Evolutionary conservation across 2,329 filamentous ascomycete genomes (phyloP), one percentile per base, ranked within the genome.

Genomic region (Aspergillus thermomutatus): DNA sequence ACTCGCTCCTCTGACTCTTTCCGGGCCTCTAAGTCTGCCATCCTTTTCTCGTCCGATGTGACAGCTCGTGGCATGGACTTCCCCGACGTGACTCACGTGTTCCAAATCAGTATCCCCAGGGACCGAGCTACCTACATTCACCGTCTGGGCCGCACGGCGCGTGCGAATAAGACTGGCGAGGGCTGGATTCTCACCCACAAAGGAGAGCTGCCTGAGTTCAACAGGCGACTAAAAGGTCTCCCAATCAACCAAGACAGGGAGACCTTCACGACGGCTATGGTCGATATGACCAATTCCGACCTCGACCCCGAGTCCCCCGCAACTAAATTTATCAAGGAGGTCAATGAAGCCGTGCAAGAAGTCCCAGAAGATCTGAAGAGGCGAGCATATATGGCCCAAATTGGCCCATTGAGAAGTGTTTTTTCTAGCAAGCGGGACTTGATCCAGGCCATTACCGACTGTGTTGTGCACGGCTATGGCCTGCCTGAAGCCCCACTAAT

Each of bases 41-140:
- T 93, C 55, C 80, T 92, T 48, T 83, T 92, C 69, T 90, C 90
- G 1, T 90, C 89, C 2, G 90, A 93, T 72, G 89, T 93, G 31
- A 90, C 89, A 5, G 89, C 90, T 11, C 82, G 90, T 72, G 90
- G 90, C 63, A 91, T 93, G 87, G 90, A 93, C 70, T 92, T 92
- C 75, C 89, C 89, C 27, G 80, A 85, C 53, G 89, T 92, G 23
- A 89, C 87, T n/a, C 88, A 91, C 66, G 89, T 92, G 59, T 86
- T 92, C 57, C 89, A 92, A 66, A 69, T 90, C 17, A 87, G 89
- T 60, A 66, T 83, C 4, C 87, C 89, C 1, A 76, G 79, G 4
- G 82, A 84, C 59, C 81, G 85, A 27, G 88, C 91, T 69, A 84
- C 86, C 40, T 92, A 92, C 68, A 88, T 92, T 57, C 89, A 92